Evolutionary conservation across 2,329 filamentous ascomycete species (phyloP).

Genomic region (Fonsecaea pugnacius): DNA sequence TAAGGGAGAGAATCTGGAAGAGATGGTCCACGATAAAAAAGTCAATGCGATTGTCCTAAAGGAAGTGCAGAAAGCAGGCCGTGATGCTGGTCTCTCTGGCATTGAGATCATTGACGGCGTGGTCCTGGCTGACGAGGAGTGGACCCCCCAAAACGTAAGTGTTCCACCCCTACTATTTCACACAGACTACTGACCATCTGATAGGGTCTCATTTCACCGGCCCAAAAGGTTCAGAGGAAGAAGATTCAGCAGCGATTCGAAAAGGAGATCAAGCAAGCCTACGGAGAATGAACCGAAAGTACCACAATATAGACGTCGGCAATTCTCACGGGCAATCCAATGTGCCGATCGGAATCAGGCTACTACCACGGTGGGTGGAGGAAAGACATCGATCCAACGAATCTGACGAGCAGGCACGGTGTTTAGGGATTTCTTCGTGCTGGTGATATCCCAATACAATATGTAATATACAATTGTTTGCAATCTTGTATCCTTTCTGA

Average conservation of each 20-base stretch:
- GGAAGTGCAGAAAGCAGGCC: slow-evolving; percentile 69
- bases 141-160: slow-evolving; percentile 77
- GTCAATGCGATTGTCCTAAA: slow-evolving; percentile 68
- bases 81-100: slow-evolving; percentile 67
- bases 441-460: slow-evolving; percentile 19
- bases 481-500: neutral
- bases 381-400: neutral
- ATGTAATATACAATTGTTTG: slow-evolving; percentile 4
- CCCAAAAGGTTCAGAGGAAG: slow-evolving; percentile 74
- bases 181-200: slow-evolving; percentile 12
- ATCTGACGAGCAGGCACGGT: slow-evolving; percentile 10
- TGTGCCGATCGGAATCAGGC: neutral
- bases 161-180: neutral
- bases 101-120: slow-evolving; percentile 79
- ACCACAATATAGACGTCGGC: neutral
- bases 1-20: slow-evolving; percentile 65
- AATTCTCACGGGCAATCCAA: neutral
- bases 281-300: slow-evolving; percentile 43
- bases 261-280: slow-evolving; percentile 65
- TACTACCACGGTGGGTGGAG: neutral
- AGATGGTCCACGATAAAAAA: slow-evolving; percentile 70
- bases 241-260: slow-evolving; percentile 66
- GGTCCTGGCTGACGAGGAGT: slow-evolving; percentile 81
- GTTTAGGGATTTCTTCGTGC: slow-evolving; percentile 18
- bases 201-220: slow-evolving; percentile 68